Evolutionary conservation across 352 stramenopile species (phyloP).

Genomic region (Globisporangium radiosum): DNA sequence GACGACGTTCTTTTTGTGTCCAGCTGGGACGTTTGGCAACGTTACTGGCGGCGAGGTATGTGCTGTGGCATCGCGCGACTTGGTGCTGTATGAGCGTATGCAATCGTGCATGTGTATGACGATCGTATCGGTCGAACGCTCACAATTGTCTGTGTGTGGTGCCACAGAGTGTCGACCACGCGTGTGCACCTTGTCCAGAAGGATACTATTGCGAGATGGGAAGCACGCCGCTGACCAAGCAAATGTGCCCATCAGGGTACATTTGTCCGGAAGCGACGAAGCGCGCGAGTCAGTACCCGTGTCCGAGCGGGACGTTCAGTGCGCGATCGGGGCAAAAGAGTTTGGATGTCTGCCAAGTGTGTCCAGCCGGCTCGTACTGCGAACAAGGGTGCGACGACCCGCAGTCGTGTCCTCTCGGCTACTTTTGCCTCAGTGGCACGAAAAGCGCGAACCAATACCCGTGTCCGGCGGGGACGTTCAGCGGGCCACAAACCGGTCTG

Average conservation of each 20-base stretch:
- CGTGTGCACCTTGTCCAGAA: slow-evolving; percentile 64
- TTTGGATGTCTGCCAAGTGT: slow-evolving; percentile 45
- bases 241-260: slow-evolving; percentile 57
- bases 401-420: slow-evolving; percentile 60
- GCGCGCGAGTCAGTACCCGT: slow-evolving; percentile 64
- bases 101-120: no score
- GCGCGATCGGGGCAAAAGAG: slow-evolving; percentile 36
- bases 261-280: slow-evolving; percentile 71
- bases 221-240: slow-evolving; percentile 50
- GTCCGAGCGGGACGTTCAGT: slow-evolving; percentile 84
- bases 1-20: slow-evolving; percentile 81
- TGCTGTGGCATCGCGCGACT: no score
- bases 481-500: slow-evolving; percentile 46
- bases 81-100: neutral
- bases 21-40: slow-evolving; percentile 83
- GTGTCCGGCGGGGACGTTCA: slow-evolving; percentile 86
- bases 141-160: neutral
- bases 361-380: slow-evolving; percentile 64
- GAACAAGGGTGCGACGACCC: slow-evolving; percentile 35
- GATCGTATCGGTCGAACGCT: no score
- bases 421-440: slow-evolving; percentile 81
- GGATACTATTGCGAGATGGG: slow-evolving; percentile 80
- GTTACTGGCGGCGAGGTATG: slow-evolving; percentile 66
- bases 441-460: slow-evolving; percentile 58
- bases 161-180: slow-evolving; percentile 65